Conservation (phyloP, 2,329 filamentous ascomycete genomes). For the Neospermospora avenae region DNA sequence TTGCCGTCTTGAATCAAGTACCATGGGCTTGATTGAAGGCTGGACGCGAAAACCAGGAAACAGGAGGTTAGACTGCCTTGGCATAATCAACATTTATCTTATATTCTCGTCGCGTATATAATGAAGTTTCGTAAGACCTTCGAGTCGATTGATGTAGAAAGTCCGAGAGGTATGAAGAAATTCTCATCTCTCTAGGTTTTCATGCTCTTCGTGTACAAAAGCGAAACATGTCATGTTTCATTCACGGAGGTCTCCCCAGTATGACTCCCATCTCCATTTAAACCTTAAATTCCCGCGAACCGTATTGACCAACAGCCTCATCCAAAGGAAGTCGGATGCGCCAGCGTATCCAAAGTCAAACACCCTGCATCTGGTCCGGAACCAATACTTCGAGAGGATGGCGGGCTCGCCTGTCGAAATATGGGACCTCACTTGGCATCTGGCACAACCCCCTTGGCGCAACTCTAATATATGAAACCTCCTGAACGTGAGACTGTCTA, state of each 20-base stretch:
- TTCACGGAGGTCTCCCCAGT: background rate
- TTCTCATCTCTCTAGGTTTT: background rate
- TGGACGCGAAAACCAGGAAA: no score
- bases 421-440: background rate
- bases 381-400: no score
- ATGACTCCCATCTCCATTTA: background rate
- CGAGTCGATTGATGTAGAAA: background rate
- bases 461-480: constrained; percentile 13
- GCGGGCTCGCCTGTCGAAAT: no score
- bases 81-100: background rate
- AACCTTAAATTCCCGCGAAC: background rate
- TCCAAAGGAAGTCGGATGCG: no score
- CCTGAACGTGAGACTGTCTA: background rate
- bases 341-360: background rate
- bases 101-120: background rate
- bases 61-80: no score
- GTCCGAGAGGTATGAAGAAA: background rate
- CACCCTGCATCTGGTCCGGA: background rate
- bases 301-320: background rate
- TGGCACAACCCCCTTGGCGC: background rate
- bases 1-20: background rate
- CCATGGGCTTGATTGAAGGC: background rate
- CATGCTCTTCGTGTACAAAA: background rate
- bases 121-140: background rate
- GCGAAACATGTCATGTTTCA: constrained; percentile 10